Percentiles rank a stretch among this genome's conserved stretches.
Conservation (phyloP, 441 rosid genomes). For the Capsella rubella region DNA sequence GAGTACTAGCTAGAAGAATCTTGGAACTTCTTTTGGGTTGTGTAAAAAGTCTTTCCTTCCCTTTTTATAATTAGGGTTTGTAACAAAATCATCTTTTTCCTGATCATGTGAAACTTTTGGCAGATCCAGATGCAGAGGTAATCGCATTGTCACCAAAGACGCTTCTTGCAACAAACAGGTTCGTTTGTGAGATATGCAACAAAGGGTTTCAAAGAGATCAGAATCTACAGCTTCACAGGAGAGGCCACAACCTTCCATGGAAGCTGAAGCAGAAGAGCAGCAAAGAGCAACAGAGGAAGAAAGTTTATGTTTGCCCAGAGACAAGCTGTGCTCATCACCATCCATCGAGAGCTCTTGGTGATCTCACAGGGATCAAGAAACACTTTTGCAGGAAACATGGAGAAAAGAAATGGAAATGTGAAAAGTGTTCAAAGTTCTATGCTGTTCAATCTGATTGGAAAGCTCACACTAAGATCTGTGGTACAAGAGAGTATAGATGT, state of each 20-base stretch:
- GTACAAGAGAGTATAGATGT: conserved; percentile 85
- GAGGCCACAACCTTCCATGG: conserved; percentile 97
- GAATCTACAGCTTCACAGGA: conserved; percentile 88
- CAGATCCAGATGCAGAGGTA: conserved; percentile 93
- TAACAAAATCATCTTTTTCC: not conserved
- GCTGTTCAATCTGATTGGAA: conserved; percentile 87
- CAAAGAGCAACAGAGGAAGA: conserved; percentile 63
- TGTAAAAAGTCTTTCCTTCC: not conserved
- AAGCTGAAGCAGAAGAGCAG: conserved; percentile 77
- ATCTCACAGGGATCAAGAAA: conserved; percentile 81
- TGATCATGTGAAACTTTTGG: conserved; percentile 22
- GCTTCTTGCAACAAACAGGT: conserved; percentile 81
- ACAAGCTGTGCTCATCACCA: conserved; percentile 70
- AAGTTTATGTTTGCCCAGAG: conserved; percentile 76
- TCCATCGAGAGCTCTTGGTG: conserved; percentile 79
- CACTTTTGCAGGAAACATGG: conserved; percentile 80
- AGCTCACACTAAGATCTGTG: conserved; percentile 82
- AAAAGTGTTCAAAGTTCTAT: conserved; percentile 72
- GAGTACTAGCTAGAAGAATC: conserved; percentile 17
- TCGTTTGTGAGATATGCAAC: conserved; percentile 89
- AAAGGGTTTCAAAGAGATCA: conserved; percentile 92
- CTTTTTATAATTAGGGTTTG: conserved; percentile 31
- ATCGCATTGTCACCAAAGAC: conserved; percentile 82
- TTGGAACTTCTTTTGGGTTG: conserved; percentile 13
- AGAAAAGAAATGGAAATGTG: conserved; percentile 82